Evolutionary conservation across 352 stramenopile species (phyloP).

Genomic region (Saprolegnia diclina): DNA sequence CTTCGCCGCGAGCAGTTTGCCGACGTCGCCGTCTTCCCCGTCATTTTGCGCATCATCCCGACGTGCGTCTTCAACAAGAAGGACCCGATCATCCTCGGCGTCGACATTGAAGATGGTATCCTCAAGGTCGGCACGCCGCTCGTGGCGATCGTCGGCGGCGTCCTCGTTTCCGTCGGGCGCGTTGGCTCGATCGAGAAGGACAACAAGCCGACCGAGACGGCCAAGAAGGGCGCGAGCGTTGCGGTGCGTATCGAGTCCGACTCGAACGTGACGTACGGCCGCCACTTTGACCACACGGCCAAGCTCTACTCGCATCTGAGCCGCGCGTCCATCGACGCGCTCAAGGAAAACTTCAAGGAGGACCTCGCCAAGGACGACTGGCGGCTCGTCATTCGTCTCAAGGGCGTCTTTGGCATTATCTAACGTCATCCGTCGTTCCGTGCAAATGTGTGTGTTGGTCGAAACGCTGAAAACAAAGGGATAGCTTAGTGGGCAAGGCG

Average conservation of each 20-base stretch:
- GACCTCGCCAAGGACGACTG: conserved; percentile 98
- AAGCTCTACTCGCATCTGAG: conserved; percentile 80
- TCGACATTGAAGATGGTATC: conserved; percentile 96
- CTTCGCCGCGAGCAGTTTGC: conserved; percentile 88
- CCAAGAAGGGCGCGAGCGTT: conserved; percentile 91
- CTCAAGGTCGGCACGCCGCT: conserved; percentile 97
- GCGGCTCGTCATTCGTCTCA: conserved; percentile 98
- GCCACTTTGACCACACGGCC: conserved; percentile 95
- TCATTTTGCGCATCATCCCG: conserved; percentile 95
- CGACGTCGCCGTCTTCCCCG: conserved; percentile 91
- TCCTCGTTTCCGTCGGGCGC: conserved; percentile 88
- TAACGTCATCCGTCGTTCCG: conserved; percentile 56
- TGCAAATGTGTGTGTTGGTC: background rate
- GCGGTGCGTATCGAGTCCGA: conserved; percentile 97
- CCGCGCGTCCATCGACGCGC: conserved; percentile 94
- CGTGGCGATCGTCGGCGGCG: conserved; percentile 63
- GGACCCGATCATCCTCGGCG: conserved; percentile 98
- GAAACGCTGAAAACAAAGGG: conserved; percentile 1
- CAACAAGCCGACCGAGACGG: conserved; percentile 92
- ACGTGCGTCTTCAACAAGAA: conserved; percentile 99
- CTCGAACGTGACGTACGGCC: conserved; percentile 93
- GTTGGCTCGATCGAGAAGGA: conserved; percentile 96
- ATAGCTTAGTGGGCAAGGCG: background rate
- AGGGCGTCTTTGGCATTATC: conserved; percentile 98
- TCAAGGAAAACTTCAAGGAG: conserved; percentile 99